Base-by-base conservation (phyloP, 768 basidiomycete species). In the Boletales sp. region DNA sequence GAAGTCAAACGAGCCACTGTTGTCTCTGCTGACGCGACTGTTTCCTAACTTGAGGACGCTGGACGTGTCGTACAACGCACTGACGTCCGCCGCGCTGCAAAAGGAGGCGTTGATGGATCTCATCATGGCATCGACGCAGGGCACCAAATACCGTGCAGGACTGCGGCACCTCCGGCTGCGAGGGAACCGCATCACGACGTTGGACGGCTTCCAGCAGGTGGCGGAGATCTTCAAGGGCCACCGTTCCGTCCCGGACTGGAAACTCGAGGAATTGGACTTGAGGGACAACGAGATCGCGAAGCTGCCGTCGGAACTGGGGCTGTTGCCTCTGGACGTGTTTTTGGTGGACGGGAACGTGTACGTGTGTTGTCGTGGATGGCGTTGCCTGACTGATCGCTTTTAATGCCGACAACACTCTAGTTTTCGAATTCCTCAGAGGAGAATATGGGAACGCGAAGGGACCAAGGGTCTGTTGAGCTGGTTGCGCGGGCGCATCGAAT, bases 371-470 rank as follows among this genome's bases (percentile, higher is more conserved):
- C 11, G 32, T 34, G 5, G 32, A 11, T 9, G 10, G 32, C 32
- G 50, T 15, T 40, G 29, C 30, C 3, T 5, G 19, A 37, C 53
- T 40, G 40, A 34, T 31, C 43, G 36, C 24, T 29, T n/a, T 34
- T 34, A 11, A 11, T 34, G 9, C 3, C 14, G 32, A 9, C 4
- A 21, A 21, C 21, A 21, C 21, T 21, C 10, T 14, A 34, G 88
- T 13, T 93, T 93, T 74, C 84, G 90, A 27, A 82, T 90, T 17
- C 90, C 90, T 0, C 81, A 84, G 50, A 74, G 90, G 53, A 75
- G 84, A 18, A 83, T 93, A 10, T 93, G 90, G 90, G 90, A 92
- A 64, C 74, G 88, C 40, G 90, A 92, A 60, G 90, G 89, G 2
- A 90, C 88, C 17, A 90, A 87, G 57, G 89, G 90, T 2, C 59